phyloP scores from a whole-genome alignment of 164 flowering plant genomes.

The Stephania japonica region DNA sequence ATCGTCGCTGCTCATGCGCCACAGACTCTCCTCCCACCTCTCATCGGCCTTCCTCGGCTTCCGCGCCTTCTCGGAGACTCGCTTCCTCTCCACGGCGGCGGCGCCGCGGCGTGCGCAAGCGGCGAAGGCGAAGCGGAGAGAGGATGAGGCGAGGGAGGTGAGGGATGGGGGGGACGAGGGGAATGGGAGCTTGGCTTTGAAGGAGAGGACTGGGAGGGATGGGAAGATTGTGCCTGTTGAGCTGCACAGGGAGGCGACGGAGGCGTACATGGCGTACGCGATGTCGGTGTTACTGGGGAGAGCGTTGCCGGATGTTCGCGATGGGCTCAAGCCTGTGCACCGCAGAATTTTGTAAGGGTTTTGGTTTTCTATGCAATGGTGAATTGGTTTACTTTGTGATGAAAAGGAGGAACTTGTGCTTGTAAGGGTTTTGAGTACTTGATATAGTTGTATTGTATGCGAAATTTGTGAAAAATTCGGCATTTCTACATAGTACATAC shows the following conservation, averaged over 20 bases:
- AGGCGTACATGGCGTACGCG: slow-evolving; percentile 87
- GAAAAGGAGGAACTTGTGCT: not conserved
- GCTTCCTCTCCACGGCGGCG: slow-evolving; percentile 12
- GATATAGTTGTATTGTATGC: not conserved
- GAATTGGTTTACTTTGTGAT: not conserved
- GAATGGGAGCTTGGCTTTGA: slow-evolving; percentile 34
- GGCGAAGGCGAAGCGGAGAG: slow-evolving; percentile 25
- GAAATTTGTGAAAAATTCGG: not conserved
- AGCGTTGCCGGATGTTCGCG: slow-evolving; percentile 92
- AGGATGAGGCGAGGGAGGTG: slow-evolving; percentile 3
- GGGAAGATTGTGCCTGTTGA: slow-evolving; percentile 61
- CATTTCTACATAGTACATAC: no score
- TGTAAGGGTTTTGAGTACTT: not conserved
- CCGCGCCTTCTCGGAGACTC: slow-evolving; percentile 33
- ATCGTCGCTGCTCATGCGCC: not conserved
- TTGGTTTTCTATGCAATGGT: not conserved
- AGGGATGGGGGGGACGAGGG: slow-evolving; percentile 23
- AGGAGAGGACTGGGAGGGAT: slow-evolving; percentile 26
- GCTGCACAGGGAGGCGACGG: slow-evolving; percentile 91
- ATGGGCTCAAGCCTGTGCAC: slow-evolving; percentile 95
- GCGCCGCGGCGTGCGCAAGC: slow-evolving; percentile 10
- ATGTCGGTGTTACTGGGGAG: slow-evolving; percentile 93
- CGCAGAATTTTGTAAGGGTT: slow-evolving; percentile 69
- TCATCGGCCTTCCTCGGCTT: slow-evolving; percentile 28
- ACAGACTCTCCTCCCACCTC: not conserved